These are phyloP conservation scores for Jatropha podagrica DNA, from an alignment of 441 rosid genomes.

Conservation along the genomic window DNA sequence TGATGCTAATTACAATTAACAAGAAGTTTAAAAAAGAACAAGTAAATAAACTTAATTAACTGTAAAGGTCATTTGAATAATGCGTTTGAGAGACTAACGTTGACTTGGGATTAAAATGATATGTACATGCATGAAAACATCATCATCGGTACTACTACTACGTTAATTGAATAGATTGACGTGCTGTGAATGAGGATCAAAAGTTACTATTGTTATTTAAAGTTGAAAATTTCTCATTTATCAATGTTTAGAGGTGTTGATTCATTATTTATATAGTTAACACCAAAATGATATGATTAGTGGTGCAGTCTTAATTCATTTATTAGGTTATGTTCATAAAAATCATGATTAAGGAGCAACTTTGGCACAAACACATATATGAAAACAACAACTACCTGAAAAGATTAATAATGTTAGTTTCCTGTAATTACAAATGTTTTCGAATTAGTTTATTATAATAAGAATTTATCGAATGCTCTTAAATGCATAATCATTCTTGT, in stretches of 20 bases:
- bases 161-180: not conserved
- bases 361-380: conserved; percentile 2
- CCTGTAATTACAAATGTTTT: too few species aligned
- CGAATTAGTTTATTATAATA: too few species aligned
- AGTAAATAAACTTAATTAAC: not conserved
- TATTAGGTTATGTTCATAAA: not conserved
- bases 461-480: too few species aligned
- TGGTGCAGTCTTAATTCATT: not conserved
- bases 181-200: not conserved
- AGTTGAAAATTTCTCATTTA: not conserved
- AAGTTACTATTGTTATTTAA: too few species aligned
- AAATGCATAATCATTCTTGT: too few species aligned
- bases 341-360: not conserved
- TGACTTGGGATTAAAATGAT: conserved; percentile 12
- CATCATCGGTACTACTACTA: not conserved
- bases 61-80: not conserved
- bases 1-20: not conserved
- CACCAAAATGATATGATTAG: not conserved
- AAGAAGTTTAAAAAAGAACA: not conserved
- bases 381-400: not conserved
- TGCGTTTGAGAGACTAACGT: not conserved
- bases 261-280: not conserved
- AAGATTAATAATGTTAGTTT: too few species aligned
- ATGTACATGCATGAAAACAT: not conserved
- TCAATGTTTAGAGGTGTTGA: not conserved